Evolutionary conservation across 306 rosid genomes (phyloP), one percentile per base, ranked within the genome.

Genomic region (Prunus padus): DNA sequence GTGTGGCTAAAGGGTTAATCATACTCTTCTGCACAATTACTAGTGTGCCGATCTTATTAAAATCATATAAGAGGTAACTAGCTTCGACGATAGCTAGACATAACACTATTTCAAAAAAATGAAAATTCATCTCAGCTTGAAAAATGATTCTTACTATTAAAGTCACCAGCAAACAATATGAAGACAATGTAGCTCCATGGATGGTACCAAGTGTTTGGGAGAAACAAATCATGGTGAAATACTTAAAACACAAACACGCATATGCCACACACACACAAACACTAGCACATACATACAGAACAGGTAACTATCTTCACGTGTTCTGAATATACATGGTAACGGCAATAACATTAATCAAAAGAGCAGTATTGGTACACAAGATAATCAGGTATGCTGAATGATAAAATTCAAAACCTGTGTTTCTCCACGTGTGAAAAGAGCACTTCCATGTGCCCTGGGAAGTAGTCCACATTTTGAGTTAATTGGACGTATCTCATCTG

Each of bases 361-460:
- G 28, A 73, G 56, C 40, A 40, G 42, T 4, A 59, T 31, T 15
- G 45, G 19, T 42, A 59, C 26, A 79, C 61, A 67, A 54, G 75
- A 79, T 42, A 50, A 72, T 47, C 52, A 33, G 28, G 31, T 28
- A 72, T 15, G 31, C 46, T 63, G 46, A 63, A 33, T 3, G 10
- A 19, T 33, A 56, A 59, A 56, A 56, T 56, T 22, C 40, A 8
- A 76, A 61, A 95, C 99, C 99, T 95, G 99, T 69, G 99, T 95
- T 81, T 95, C 99, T 22, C 99, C 99, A 74, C 99, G 91, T 12
- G 99, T 95, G 75, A 95, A 95, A 81, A 92, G 97, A 42, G 99
- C 80, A 85, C 99, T 92, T 77, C 99, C 99, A 82, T 95, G 99
- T 61, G 97, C 97, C 80, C 99, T 92, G 61, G 99, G 99, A 83